These are phyloP conservation scores for Fusarium drepaniforme DNA, from an alignment of 2,329 filamentous ascomycete genomes.

Conservation along the genomic window DNA sequence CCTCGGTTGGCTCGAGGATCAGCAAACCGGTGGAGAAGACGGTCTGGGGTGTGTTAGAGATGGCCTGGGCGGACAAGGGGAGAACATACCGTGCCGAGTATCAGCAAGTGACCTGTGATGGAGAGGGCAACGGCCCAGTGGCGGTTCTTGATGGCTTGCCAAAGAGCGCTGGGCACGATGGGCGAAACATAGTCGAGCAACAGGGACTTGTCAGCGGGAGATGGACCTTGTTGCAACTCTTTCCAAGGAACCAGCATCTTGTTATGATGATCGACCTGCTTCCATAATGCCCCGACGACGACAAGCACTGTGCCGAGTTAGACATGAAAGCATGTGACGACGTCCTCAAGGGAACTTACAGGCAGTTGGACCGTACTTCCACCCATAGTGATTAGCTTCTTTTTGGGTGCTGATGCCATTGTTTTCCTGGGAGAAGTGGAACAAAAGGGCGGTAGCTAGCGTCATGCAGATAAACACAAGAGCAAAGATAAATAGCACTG, in stretches of 20 bases:
- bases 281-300: conserved; percentile 44
- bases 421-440: conserved; percentile 34
- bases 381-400: conserved; percentile 36
- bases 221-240: conserved; percentile 36
- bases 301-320: conserved; percentile 38
- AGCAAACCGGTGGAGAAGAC: conserved; percentile 48
- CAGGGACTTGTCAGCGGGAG: conserved; percentile 34
- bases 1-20: conserved; percentile 42
- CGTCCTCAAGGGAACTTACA: conserved; percentile 18
- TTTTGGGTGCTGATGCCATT: conserved; percentile 35
- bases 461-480: conserved; percentile 34
- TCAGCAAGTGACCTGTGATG: conserved; percentile 41
- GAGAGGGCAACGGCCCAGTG: conserved; percentile 41
- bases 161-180: conserved; percentile 38
- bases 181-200: conserved; percentile 49
- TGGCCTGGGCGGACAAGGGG: background rate
- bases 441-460: conserved; percentile 35
- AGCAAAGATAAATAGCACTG: conserved; percentile 31
- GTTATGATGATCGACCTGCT: conserved; percentile 46
- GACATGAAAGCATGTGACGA: background rate
- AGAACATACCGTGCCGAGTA: conserved; percentile 43
- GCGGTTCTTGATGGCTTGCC: conserved; percentile 37
- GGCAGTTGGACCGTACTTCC: conserved; percentile 42
- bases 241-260: conserved; percentile 46
- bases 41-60: conserved; percentile 25